A percentile compares a stretch with the other conserved stretches of the same genome.
phyloP scores from a whole-genome alignment of 1,284 basidiomycete genomes.

The Puccinia triticina region DNA sequence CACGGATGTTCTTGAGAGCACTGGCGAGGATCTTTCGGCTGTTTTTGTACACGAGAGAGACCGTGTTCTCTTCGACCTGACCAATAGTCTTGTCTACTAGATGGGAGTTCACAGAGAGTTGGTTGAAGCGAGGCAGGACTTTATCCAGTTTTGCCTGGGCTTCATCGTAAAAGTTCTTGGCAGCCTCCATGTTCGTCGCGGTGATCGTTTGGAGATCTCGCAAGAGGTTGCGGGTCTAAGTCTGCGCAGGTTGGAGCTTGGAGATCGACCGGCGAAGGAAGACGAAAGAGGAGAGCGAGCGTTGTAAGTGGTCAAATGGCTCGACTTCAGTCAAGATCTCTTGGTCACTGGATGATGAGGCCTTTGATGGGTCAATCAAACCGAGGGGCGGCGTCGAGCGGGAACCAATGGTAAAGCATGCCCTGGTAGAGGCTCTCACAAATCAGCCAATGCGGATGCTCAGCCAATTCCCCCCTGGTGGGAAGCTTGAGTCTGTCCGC shows the following conservation, averaged over 20 bases:
- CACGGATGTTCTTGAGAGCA: slow-evolving; percentile 76
- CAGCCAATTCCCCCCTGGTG: too few species aligned
- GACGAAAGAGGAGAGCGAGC: slow-evolving; percentile 90
- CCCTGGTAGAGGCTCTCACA: too few species aligned
- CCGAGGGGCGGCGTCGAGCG: too few species aligned
- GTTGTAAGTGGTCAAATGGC: slow-evolving; percentile 83
- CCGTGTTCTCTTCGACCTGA: slow-evolving; percentile 74
- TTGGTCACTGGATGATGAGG: neutral
- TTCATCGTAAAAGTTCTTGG: slow-evolving; percentile 75
- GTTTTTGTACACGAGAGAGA: slow-evolving; percentile 67
- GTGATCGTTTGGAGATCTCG: slow-evolving; percentile 86
- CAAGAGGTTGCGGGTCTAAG: slow-evolving; percentile 85
- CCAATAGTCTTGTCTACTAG: slow-evolving; percentile 78
- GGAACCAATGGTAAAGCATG: too few species aligned
- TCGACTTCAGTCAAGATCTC: slow-evolving; percentile 68
- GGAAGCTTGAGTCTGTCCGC: too few species aligned
- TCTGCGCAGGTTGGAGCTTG: slow-evolving; percentile 92
- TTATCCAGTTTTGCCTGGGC: slow-evolving; percentile 74
- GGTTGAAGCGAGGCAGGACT: slow-evolving; percentile 80
- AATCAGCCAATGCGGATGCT: too few species aligned
- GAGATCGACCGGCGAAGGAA: slow-evolving; percentile 92
- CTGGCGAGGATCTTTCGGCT: slow-evolving; percentile 64
- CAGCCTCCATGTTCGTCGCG: slow-evolving; percentile 81
- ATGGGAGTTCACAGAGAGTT: slow-evolving; percentile 76
- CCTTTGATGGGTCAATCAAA: too few species aligned